Conservation (phyloP, 2,329 filamentous ascomycete species). For the Hortaea sp. region DNA sequence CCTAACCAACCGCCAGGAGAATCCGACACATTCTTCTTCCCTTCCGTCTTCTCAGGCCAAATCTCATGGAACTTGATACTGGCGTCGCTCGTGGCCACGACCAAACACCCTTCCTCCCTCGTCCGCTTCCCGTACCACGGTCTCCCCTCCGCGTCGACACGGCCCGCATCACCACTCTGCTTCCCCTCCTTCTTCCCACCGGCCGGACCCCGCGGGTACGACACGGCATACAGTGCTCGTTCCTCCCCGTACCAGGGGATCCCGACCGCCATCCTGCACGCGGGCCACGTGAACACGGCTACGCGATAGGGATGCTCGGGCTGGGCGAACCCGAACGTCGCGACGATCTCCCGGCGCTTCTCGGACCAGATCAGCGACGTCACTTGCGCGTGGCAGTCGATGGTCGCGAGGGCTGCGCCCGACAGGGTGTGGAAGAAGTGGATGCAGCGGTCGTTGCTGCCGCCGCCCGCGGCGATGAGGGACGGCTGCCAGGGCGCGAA, state of each 20-base stretch:
- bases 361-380: constrained; percentile 80
- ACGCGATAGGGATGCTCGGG: constrained; percentile 83
- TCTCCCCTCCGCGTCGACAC: constrained; percentile 19
- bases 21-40: constrained; percentile 36
- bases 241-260: constrained; percentile 75
- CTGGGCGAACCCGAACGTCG: constrained; percentile 87
- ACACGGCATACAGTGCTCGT: constrained; percentile 76
- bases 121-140: constrained; percentile 50
- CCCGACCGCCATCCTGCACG: constrained; percentile 72
- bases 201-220: constrained; percentile 60
- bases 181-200: constrained; percentile 9
- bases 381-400: constrained; percentile 86
- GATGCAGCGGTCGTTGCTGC: constrained; percentile 88
- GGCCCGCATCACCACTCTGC: not conserved
- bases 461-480: constrained; percentile 81
- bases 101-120: constrained; percentile 67
- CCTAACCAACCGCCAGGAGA: constrained; percentile 46
- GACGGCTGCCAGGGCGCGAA: constrained; percentile 92
- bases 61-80: constrained; percentile 94
- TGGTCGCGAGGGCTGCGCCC: constrained; percentile 75
- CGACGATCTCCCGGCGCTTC: constrained; percentile 68
- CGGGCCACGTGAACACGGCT: constrained; percentile 90
- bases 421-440: constrained; percentile 88
- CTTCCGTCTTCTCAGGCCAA: constrained; percentile 46
- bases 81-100: constrained; percentile 84